Evolutionary conservation across 106 monocot genomes (phyloP).

Genomic region (Xerophyta viscosa): DNA sequence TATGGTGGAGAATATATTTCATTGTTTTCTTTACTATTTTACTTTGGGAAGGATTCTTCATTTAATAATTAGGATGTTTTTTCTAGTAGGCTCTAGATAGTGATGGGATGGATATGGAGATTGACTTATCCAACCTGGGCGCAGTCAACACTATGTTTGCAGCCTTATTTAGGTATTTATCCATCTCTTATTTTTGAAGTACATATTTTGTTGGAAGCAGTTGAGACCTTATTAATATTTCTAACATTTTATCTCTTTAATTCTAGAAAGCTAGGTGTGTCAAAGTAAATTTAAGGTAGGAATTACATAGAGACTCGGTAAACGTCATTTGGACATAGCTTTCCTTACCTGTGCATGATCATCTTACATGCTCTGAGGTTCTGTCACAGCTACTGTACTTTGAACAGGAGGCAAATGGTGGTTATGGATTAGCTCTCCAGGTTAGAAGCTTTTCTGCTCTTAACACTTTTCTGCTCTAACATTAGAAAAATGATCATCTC

Average conservation of each 20-base stretch:
- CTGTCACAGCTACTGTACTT: slow-evolving; percentile 83
- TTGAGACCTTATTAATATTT: too few relatives aligned
- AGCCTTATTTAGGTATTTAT: slow-evolving; percentile 79
- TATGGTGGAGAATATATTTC: too few relatives aligned
- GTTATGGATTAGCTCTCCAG: slow-evolving; percentile 93
- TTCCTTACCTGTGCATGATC: too few relatives aligned
- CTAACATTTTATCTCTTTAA: not conserved
- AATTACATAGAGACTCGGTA: too few relatives aligned
- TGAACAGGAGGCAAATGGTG: slow-evolving; percentile 87
- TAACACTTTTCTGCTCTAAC: not conserved
- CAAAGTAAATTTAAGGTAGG: slow-evolving; percentile 99
- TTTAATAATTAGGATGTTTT: too few relatives aligned
- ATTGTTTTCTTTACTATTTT: too few relatives aligned
- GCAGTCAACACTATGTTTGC: slow-evolving; percentile 97
- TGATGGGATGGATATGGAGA: slow-evolving; percentile 95
- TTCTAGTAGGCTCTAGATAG: slow-evolving; percentile 57
- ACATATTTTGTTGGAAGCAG: too few relatives aligned
- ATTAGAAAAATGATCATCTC: not conserved
- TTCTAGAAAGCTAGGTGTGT: slow-evolving; percentile 89
- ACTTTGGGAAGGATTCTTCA: too few relatives aligned
- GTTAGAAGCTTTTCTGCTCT: too few relatives aligned
- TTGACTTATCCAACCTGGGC: slow-evolving; percentile 94
- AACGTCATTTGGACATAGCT: too few relatives aligned
- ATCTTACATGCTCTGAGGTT: not conserved
- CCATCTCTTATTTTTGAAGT: too few relatives aligned